Percentiles rank a stretch among this genome's conserved stretches.
These are phyloP conservation scores for Candida tetrigidarum DNA, from an alignment of 1,139 yeast species.

Conservation along the genomic window DNA sequence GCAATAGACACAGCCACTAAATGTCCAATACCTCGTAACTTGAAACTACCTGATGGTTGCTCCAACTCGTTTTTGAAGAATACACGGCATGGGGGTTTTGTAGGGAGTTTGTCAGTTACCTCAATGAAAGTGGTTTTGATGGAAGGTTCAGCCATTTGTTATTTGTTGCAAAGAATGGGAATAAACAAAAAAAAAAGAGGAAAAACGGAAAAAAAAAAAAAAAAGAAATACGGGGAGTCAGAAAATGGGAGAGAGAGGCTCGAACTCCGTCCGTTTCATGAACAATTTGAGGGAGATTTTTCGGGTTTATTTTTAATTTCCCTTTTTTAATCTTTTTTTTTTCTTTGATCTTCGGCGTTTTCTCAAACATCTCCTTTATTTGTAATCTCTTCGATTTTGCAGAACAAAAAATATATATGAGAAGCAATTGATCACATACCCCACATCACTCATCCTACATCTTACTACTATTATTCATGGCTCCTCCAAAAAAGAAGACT, in stretches of 20 bases:
- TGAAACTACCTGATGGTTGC: conserved; percentile 48
- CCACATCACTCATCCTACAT: not conserved
- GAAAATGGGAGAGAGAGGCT: too few species aligned
- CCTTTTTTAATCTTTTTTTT: too few species aligned
- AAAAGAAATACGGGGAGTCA: not conserved
- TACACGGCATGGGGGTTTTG: conserved; percentile 49
- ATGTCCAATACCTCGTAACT: conserved; percentile 44
- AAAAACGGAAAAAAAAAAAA: too few species aligned
- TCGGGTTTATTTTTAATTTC: too few species aligned
- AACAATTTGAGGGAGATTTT: too few species aligned
- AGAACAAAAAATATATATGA: not conserved
- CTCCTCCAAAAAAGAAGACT: conserved; percentile 10
- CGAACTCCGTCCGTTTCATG: too few species aligned
- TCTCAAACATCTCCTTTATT: too few species aligned
- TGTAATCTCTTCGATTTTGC: too few species aligned
- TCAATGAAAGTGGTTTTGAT: conserved; percentile 41
- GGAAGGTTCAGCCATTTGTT: conserved; percentile 12
- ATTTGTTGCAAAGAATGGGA: not conserved
- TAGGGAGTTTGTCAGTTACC: conserved; percentile 30
- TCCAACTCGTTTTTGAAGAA: conserved; percentile 43
- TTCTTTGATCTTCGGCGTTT: too few species aligned
- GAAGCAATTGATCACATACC: not conserved
- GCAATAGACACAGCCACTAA: conserved; percentile 28
- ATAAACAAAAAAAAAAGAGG: not conserved
- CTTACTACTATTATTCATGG: conserved; percentile 6